Evolutionary conservation across 2,329 filamentous ascomycete species (phyloP).

Genomic region (Purpureocillium lavendulum): DNA sequence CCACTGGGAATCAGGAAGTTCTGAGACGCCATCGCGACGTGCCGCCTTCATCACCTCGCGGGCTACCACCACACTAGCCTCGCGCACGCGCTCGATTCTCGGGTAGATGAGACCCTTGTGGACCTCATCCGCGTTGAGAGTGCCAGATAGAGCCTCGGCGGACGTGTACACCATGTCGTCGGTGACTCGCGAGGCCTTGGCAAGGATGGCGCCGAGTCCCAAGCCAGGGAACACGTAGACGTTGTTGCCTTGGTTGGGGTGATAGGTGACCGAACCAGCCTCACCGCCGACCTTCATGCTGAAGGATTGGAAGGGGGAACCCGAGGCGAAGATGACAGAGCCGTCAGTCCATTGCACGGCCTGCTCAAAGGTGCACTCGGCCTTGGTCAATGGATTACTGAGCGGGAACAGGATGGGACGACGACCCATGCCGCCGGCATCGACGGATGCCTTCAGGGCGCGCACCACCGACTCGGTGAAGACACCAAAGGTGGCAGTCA

Average conservation of each 20-base stretch:
- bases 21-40: conserved; percentile 69
- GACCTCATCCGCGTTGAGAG: conserved; percentile 74
- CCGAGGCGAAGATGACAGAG: conserved; percentile 86
- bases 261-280: conserved; percentile 53
- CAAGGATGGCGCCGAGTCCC: conserved; percentile 84
- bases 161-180: conserved; percentile 97
- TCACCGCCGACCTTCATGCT: conserved; percentile 51
- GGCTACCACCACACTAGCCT: conserved; percentile 79
- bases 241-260: conserved; percentile 78
- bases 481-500: conserved; percentile 88
- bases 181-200: conserved; percentile 78
- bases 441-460: conserved; percentile 56
- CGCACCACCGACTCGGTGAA: conserved; percentile 84
- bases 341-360: conserved; percentile 88
- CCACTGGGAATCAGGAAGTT: conserved; percentile 60
- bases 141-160: conserved; percentile 69
- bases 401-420: conserved; percentile 91
- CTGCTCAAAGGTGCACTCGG: conserved; percentile 94
- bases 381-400: conserved; percentile 92
- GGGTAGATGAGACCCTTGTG: conserved; percentile 84
- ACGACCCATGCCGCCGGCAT: conserved; percentile 58
- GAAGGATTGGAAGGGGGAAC: conserved; percentile 78
- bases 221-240: conserved; percentile 96
- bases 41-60: conserved; percentile 91
- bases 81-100: conserved; percentile 80